Evolutionary conservation across 2,329 filamentous ascomycete genomes (phyloP), one percentile per base, ranked within the genome.

Genomic region (Colletotrichum siamense): DNA sequence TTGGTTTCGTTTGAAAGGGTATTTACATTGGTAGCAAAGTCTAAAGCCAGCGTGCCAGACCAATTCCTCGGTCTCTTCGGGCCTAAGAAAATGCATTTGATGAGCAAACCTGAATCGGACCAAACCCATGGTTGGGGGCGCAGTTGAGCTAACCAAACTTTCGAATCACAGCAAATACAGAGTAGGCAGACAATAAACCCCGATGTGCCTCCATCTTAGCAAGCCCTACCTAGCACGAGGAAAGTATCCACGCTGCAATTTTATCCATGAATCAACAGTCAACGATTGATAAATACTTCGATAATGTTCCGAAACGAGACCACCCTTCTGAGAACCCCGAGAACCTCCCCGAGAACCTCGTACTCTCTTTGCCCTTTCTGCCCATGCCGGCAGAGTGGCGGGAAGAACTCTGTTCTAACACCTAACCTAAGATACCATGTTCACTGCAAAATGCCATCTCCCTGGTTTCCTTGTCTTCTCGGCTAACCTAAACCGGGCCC

Each of bases 231-330:
- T 12, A 9, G 55, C 24, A 59, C 24, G 24, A 28, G 0, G 9
- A 28, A 16, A 2, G 22, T 22, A 1, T 59, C 28, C 44, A 59
- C 8, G 24, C 24, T 28, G 16, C 55, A 3, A 4, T 59, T 5
- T 59, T 59, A 1, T 59, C 0, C 3, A 3, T 8, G 15, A 26
- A 10, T 0, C 16, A 59, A 59, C 12, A 16, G 22, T 1, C 24
- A 59, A 28, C 8, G 1, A 28, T 24, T 59, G 55, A 18, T 24
- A 8, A 1, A 28, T 28, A 1, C 8, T 28, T 18, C 0, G 16
- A 28, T 3, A 16, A 16, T 18, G 24, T 28, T 0, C 55, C 22
- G 44, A 3, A 22, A 49, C n/a, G 3, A 13, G 44, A 22, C 3
- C 13, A 0, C 18, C 10, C 55, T 28, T 24, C 16, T 13, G 24